phyloP scores from a whole-genome alignment of 768 basidiomycete genomes.

The Podaxis sp. region DNA sequence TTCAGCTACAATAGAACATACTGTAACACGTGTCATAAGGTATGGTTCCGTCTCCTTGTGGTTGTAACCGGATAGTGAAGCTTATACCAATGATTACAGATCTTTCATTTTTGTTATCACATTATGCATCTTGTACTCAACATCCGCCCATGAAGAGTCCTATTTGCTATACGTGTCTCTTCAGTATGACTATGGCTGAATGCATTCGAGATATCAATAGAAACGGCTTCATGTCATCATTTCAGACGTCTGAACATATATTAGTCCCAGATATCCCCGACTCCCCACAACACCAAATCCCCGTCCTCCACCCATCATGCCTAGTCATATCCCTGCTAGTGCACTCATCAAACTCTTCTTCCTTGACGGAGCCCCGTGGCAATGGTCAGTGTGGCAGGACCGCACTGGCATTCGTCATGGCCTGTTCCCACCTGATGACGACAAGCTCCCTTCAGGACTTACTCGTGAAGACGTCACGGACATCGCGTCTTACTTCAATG shows the following conservation, averaged over 20 bases:
- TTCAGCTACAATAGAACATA: neutral
- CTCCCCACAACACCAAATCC: neutral
- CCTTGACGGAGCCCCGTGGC: slow-evolving; percentile 18
- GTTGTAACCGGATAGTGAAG: too few species aligned
- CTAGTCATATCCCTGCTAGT: slow-evolving; percentile 9
- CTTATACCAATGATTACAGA: too few species aligned
- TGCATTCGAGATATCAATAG: too few species aligned
- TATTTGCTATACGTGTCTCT: too few species aligned
- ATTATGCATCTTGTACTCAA: too few species aligned
- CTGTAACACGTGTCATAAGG: neutral
- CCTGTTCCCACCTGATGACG: slow-evolving; percentile 23
- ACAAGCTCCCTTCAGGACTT: slow-evolving; percentile 18
- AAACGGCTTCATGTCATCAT: neutral
- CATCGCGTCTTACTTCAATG: slow-evolving; percentile 18
- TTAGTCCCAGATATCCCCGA: neutral
- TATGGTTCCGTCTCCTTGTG: too few species aligned
- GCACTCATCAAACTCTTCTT: slow-evolving; percentile 20
- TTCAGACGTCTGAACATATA: neutral
- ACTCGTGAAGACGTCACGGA: slow-evolving; percentile 11
- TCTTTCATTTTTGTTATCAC: too few species aligned
- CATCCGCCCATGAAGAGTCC: too few species aligned
- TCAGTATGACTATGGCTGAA: too few species aligned
- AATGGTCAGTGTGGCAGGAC: slow-evolving; percentile 20
- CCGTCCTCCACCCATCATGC: neutral
- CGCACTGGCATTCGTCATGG: slow-evolving; percentile 23